Percentiles rank a stretch among this genome's conserved stretches.
Conservation (phyloP, 164 flowering plant genomes). For the Vitis rupestris region DNA sequence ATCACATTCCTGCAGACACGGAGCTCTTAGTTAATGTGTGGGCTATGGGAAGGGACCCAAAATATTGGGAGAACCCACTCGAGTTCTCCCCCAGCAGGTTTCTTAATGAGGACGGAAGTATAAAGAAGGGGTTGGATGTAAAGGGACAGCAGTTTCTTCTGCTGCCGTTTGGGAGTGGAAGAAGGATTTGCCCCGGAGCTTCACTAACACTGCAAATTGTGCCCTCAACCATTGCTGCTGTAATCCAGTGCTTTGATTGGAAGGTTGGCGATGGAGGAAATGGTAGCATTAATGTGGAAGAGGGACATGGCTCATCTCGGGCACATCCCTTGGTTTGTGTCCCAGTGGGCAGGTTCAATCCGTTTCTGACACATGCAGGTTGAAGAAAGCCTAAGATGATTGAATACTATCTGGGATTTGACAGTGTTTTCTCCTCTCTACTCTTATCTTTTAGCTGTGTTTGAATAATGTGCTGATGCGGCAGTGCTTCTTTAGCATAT, state of each 20-base stretch:
- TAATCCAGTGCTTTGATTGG: slow-evolving; percentile 63
- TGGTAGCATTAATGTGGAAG: slow-evolving; percentile 32
- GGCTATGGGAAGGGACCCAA: slow-evolving; percentile 16
- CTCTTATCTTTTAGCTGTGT: no score
- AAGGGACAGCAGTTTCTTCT: slow-evolving; percentile 46
- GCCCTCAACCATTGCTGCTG: slow-evolving; percentile 28
- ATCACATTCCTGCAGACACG: slow-evolving; percentile 4
- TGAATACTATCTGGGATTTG: no score
- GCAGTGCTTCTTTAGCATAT: no score
- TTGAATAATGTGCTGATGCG: no score
- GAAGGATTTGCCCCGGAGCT: background rate
- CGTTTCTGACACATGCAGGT: background rate
- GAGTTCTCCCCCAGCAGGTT: slow-evolving; percentile 14
- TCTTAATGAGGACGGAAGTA: background rate
- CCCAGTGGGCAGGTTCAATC: slow-evolving; percentile 9
- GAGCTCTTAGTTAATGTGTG: slow-evolving; percentile 12
- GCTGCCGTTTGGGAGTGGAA: slow-evolving; percentile 57
- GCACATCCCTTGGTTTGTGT: slow-evolving; percentile 27
- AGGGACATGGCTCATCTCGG: slow-evolving; percentile 37
- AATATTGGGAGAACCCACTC: slow-evolving; percentile 12
- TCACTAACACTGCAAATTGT: slow-evolving; percentile 20
- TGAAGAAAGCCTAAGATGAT: no score
- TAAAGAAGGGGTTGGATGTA: slow-evolving; percentile 6
- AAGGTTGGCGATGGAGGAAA: slow-evolving; percentile 20
- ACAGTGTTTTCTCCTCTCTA: no score